Evolutionary conservation across 2,329 filamentous ascomycete species (phyloP), one percentile per base, ranked within the genome.

Genomic region (Pestalotiopsis sp.): DNA sequence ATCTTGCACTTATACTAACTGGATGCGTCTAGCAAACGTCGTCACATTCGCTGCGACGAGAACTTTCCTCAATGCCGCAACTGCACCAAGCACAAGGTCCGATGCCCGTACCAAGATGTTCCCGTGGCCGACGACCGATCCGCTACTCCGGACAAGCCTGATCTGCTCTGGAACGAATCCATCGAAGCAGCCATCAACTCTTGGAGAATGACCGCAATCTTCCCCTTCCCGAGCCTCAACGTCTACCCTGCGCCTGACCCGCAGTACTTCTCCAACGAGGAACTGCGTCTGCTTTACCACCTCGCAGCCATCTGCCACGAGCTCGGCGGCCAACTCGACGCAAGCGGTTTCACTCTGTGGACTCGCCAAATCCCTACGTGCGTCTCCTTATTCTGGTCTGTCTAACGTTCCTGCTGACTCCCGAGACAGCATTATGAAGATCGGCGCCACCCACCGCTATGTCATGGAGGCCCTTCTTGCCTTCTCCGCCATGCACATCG

Each of bases 31-130:
- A 86, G 85, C 88, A 99, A 99, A 84, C 92, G 93, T 80, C 91
- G 96, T 79, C 96, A 99, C 82, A 99, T 99, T 79, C 90, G 96
- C 76, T 99, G 96, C 83, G 96, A 99, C 79, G 96, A 99, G 82
- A 97, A 90, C 74, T 98, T 97, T 77, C 96, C 96, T 65, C 96
- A 99, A 88, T 99, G 95, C 84, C 94, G 94, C 77, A 99, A 99
- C 82, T 99, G 96, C 83, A 98, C 95, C 71, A 99, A 98, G 84
- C 96, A 99, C 84, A 97, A 98, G 84, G 96, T 97, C 76, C 93
- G 95, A 77, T 99, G 96, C 82, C 96, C 97, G 75, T 99, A 98
- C 85, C 97, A 97, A 87, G 95, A 98, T 79, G 90, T 91, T 77
- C 89, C 92, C 63, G 86, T 89, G 60, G 86, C 91, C 68, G 90